Conservation (phyloP, 2,329 filamentous ascomycete genomes). For the Colletotrichum caudatum region DNA sequence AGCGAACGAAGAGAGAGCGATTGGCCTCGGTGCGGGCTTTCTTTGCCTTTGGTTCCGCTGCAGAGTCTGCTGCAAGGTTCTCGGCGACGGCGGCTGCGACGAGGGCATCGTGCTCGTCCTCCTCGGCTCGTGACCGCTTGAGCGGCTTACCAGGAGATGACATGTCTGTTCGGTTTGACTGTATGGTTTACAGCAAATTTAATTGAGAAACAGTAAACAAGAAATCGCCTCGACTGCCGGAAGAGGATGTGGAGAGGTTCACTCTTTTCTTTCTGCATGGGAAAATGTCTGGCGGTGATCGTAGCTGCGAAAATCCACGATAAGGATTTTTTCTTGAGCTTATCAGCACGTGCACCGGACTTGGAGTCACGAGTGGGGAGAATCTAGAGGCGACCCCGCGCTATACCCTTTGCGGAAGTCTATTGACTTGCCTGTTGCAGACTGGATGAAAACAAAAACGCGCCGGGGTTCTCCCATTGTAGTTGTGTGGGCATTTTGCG, state of each 20-base stretch:
- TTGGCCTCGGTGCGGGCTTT: slow-evolving; percentile 70
- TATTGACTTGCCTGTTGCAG: slow-evolving; percentile 40
- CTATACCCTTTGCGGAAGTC: slow-evolving; percentile 39
- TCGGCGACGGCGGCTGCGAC: slow-evolving; percentile 39
- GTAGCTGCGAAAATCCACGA: slow-evolving; percentile 27
- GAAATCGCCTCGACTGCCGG: neutral
- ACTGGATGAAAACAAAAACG: slow-evolving; percentile 42
- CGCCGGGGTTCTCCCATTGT: slow-evolving; percentile 37
- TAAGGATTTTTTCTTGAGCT: slow-evolving; percentile 41
- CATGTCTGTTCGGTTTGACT: slow-evolving; percentile 13
- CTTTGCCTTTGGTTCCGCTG: slow-evolving; percentile 55
- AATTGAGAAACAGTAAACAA: neutral
- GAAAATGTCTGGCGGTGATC: slow-evolving; percentile 11
- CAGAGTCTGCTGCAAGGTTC: slow-evolving; percentile 51
- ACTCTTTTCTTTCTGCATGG: slow-evolving; percentile 2
- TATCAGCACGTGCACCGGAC: slow-evolving; percentile 40
- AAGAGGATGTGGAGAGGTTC: slow-evolving; percentile 39
- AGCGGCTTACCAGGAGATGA: slow-evolving; percentile 35
- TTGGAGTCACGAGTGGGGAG: slow-evolving; percentile 10
- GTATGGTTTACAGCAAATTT: neutral
- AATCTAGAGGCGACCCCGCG: slow-evolving; percentile 37
- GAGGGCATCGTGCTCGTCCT: slow-evolving; percentile 38
- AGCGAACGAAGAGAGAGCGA: slow-evolving; percentile 89
- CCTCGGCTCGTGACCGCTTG: slow-evolving; percentile 40
- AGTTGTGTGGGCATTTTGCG: slow-evolving; percentile 19